A percentile compares a stretch with the other conserved stretches of the same genome.
Conservation (phyloP, 805 yeast genomes). For the Spathaspora sp. region DNA sequence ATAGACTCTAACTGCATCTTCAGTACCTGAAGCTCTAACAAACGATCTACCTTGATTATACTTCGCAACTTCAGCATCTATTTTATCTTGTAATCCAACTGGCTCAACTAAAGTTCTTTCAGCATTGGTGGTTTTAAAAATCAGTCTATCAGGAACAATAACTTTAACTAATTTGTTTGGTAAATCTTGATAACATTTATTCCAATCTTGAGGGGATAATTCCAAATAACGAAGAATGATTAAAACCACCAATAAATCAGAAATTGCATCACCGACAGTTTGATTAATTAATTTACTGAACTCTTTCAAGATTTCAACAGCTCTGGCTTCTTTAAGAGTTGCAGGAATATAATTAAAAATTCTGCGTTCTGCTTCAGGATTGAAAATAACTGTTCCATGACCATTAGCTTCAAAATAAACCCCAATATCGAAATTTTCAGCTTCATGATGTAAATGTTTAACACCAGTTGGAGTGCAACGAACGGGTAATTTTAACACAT, state of each 20-base stretch:
- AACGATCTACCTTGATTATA: slow-evolving; percentile 73
- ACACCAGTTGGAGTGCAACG: slow-evolving; percentile 94
- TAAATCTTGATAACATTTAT: slow-evolving; percentile 69
- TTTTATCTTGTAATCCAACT: slow-evolving; percentile 65
- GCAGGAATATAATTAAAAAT: slow-evolving; percentile 30
- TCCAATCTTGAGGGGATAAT: slow-evolving; percentile 70
- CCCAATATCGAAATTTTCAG: slow-evolving; percentile 81
- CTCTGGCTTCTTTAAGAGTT: slow-evolving; percentile 35
- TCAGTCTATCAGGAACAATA: slow-evolving; percentile 73
- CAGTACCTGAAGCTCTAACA: slow-evolving; percentile 97
- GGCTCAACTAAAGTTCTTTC: slow-evolving; percentile 82
- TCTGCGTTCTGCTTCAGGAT: slow-evolving; percentile 42
- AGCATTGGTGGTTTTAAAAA: slow-evolving; percentile 84
- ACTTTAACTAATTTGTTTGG: slow-evolving; percentile 85
- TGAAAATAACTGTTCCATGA: slow-evolving; percentile 93
- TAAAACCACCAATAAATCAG: slow-evolving; percentile 82
- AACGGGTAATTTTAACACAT: slow-evolving; percentile 68
- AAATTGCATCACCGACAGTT: slow-evolving; percentile 96
- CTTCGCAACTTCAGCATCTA: slow-evolving; percentile 60
- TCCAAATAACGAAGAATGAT: slow-evolving; percentile 55
- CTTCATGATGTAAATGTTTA: slow-evolving; percentile 92
- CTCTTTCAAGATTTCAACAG: slow-evolving; percentile 52
- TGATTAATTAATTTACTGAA: slow-evolving; percentile 81
- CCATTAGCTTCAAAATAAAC: slow-evolving; percentile 98
- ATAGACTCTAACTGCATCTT: slow-evolving; percentile 93